Evolutionary conservation across 352 stramenopile species (phyloP).

Genomic region (Phytophthora cryptogea): DNA sequence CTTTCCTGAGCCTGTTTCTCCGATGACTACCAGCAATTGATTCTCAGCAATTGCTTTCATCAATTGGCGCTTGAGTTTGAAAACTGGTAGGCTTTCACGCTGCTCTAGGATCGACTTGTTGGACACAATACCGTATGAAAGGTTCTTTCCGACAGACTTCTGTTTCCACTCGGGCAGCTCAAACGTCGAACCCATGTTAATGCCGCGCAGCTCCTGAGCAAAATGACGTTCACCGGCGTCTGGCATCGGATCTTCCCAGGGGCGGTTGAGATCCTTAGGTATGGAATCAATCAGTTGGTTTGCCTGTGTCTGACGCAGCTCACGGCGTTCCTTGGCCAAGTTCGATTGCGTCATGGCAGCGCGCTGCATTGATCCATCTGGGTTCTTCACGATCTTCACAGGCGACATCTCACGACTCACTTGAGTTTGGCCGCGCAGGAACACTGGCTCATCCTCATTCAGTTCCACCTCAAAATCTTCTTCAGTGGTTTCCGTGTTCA

Average conservation of each 20-base stretch:
- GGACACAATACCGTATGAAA: slow-evolving; percentile 97
- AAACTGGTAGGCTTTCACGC: slow-evolving; percentile 96
- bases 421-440: slow-evolving; percentile 96
- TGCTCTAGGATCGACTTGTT: slow-evolving; percentile 97
- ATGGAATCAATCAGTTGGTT: slow-evolving; percentile 97
- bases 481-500: slow-evolving; percentile 82
- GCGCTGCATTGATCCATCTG: slow-evolving; percentile 97
- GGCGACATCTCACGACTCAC: slow-evolving; percentile 92
- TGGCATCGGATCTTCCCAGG: slow-evolving; percentile 98
- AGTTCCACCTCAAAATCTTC: slow-evolving; percentile 95
- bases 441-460: slow-evolving; percentile 97
- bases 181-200: slow-evolving; percentile 91
- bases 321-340: slow-evolving; percentile 97
- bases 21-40: slow-evolving; percentile 98
- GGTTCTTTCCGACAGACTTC: slow-evolving; percentile 96
- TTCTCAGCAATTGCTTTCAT: slow-evolving; percentile 96
- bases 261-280: slow-evolving; percentile 98
- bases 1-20: slow-evolving; percentile 98
- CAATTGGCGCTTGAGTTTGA: slow-evolving; percentile 95
- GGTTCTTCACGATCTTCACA: slow-evolving; percentile 99
- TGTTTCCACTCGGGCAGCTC: slow-evolving; percentile 98
- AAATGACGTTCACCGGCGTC: slow-evolving; percentile 98
- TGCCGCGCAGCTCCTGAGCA: slow-evolving; percentile 94
- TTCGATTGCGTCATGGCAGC: slow-evolving; percentile 97
- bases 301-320: slow-evolving; percentile 96